phyloP scores from a whole-genome alignment of 345 rosid genomes.

The Salix arbutifolia region DNA sequence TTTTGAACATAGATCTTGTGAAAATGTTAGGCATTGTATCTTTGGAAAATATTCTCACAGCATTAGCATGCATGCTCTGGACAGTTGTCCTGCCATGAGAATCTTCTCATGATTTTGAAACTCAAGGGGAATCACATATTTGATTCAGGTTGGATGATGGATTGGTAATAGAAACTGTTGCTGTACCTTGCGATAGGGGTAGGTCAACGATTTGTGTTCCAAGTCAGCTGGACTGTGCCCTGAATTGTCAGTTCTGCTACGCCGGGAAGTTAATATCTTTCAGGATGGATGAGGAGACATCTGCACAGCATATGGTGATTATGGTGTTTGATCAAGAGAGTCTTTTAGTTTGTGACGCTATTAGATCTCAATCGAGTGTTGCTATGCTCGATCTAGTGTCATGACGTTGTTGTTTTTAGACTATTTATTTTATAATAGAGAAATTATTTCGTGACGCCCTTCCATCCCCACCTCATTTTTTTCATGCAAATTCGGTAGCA shows the following conservation, averaged over 20 bases:
- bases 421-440: not conserved
- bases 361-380: not conserved
- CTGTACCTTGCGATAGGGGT: conserved; percentile 83
- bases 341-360: not conserved
- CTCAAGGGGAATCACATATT: conserved; percentile 89
- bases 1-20: conserved; percentile 84
- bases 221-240: conserved; percentile 91
- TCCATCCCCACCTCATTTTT: not conserved
- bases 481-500: not conserved
- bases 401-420: not conserved
- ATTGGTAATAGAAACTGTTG: conserved; percentile 70
- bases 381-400: not conserved
- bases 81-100: conserved; percentile 22
- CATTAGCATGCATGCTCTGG: conserved; percentile 13
- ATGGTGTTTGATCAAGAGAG: conserved; percentile 38
- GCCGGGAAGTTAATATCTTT: conserved; percentile 48
- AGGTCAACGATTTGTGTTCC: conserved; percentile 90
- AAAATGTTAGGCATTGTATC: conserved; percentile 63
- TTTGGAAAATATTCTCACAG: conserved; percentile 57
- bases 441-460: not conserved
- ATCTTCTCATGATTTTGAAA: conserved; percentile 56
- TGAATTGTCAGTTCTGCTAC: conserved; percentile 97
- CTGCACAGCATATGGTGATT: conserved; percentile 81
- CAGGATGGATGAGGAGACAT: conserved; percentile 94
- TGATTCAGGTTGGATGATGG: conserved; percentile 79